These are phyloP conservation scores for Teunomyces panamensis DNA, from an alignment of 805 yeast genomes.

Conservation along the genomic window DNA sequence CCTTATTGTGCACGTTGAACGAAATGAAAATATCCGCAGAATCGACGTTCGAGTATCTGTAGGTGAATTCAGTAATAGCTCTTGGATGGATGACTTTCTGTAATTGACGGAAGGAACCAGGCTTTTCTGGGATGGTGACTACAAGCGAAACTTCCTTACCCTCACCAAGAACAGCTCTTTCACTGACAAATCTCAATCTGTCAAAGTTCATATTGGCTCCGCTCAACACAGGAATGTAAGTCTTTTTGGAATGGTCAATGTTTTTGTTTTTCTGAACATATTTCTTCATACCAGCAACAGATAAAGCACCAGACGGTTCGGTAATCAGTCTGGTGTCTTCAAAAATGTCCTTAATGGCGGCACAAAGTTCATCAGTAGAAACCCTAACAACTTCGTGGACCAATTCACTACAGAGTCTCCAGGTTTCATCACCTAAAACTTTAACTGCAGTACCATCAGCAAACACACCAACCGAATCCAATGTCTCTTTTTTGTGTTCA, in stretches of 20 bases:
- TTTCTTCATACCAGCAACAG: slow-evolving; percentile 91
- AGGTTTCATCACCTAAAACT: slow-evolving; percentile 86
- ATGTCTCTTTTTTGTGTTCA: slow-evolving; percentile 49
- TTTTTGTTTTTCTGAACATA: slow-evolving; percentile 70
- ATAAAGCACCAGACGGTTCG: slow-evolving; percentile 96
- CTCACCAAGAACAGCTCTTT: slow-evolving; percentile 97
- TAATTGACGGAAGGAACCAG: slow-evolving; percentile 82
- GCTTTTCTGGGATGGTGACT: slow-evolving; percentile 86
- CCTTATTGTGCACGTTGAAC: slow-evolving; percentile 76
- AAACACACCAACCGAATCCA: slow-evolving; percentile 84
- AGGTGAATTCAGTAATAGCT: slow-evolving; percentile 90
- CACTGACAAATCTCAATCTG: slow-evolving; percentile 91
- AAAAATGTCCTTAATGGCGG: slow-evolving; percentile 94
- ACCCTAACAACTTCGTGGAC: slow-evolving; percentile 90
- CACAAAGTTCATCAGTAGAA: slow-evolving; percentile 88
- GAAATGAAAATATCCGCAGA: slow-evolving; percentile 83
- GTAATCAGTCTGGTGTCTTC: slow-evolving; percentile 92
- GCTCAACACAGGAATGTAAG: slow-evolving; percentile 81
- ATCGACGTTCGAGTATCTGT: slow-evolving; percentile 59
- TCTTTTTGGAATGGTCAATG: slow-evolving; percentile 62
- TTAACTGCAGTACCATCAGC: slow-evolving; percentile 99
- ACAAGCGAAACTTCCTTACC: slow-evolving; percentile 93
- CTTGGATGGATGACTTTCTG: slow-evolving; percentile 82
- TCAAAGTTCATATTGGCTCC: slow-evolving; percentile 99
- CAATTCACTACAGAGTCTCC: slow-evolving; percentile 67